Conservation (phyloP, 2,329 filamentous ascomycete species). For the Colletotrichum aenigma region DNA sequence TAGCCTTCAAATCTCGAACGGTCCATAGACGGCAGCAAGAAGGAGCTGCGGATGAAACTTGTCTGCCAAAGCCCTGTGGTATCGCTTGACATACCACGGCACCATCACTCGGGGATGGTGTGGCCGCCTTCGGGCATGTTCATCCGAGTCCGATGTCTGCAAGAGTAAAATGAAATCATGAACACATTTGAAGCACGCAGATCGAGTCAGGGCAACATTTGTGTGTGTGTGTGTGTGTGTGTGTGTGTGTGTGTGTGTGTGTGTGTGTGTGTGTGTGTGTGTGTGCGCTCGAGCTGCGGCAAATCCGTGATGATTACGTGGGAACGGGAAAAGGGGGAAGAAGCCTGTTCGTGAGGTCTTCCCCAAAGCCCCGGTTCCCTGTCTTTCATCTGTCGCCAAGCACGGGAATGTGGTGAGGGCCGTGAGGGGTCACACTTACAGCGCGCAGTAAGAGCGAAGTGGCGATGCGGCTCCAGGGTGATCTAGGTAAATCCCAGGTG, state of each 20-base stretch:
- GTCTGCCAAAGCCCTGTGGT: not conserved
- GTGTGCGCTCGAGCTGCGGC: not conserved
- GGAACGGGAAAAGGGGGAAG: not conserved
- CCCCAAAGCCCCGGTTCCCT: not conserved
- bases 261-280: not conserved
- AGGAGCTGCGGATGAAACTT: not conserved
- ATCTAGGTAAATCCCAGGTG: constrained; percentile 9
- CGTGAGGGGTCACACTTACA: not conserved
- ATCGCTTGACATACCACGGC: not conserved
- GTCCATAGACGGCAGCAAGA: not conserved
- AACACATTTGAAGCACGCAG: not conserved
- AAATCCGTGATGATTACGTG: not conserved
- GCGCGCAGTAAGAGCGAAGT: not conserved
- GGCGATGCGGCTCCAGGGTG: constrained; percentile 1
- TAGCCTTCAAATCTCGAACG: not conserved
- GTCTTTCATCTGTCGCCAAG: not conserved
- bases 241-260: not conserved
- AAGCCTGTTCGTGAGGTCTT: not conserved
- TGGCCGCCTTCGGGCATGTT: not conserved
- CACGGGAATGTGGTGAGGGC: not conserved
- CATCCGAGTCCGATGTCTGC: not conserved
- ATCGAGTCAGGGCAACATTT: not conserved
- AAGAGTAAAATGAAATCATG: not conserved
- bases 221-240: not conserved
- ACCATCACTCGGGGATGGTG: not conserved